Evolutionary conservation across 345 rosid species (phyloP), one percentile per base, ranked within the genome.

Genomic region (Populus ilicifolia): DNA sequence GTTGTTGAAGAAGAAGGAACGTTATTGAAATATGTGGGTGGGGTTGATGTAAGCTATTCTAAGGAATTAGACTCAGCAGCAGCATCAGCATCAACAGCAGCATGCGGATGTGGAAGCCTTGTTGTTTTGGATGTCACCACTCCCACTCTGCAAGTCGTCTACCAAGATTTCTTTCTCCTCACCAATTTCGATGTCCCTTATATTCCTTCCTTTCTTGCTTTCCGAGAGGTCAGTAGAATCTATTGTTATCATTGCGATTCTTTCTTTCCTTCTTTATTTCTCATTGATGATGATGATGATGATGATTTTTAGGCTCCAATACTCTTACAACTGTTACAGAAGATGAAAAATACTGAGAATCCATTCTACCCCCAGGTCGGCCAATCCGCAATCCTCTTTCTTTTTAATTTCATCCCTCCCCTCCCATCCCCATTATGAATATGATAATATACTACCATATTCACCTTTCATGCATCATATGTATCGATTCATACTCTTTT

Each of bases 41-140:
- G 99, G 39, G 97, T 91, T 4, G 99, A 96, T 75, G 84, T 95
- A 80, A 93, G 96, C 89, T 93, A 86, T 86, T 83, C 88, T 25
- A 93, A 88, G 85, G 89, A 93, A 52, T 91, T 90, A 33, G 80
- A 90, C 3, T 89, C 91, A 0, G 43, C 88, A 77, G 99, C 94
- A 0, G 93, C 93, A 70, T 97, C 89, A 43, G 97, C 89, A 43
- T 82, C 89, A 62, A 41, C 4, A 14, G 46, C 46, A 46, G 52
- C 52, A 46, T 46, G 52, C 18, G 52, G 52, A 46, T 46, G 52
- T 14, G 52, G 52, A 16, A 46, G 52, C 52, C 89, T 96, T 56
- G 94, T 93, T 67, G 93, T 93, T 75, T 83, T 92, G 79, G 89
- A 92, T 78, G 74, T 93, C 39, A 80, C 67, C 23, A 80, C 87